Evolutionary conservation across 306 rosid genomes (phyloP).

Genomic region (Dicorynia guianensis): DNA sequence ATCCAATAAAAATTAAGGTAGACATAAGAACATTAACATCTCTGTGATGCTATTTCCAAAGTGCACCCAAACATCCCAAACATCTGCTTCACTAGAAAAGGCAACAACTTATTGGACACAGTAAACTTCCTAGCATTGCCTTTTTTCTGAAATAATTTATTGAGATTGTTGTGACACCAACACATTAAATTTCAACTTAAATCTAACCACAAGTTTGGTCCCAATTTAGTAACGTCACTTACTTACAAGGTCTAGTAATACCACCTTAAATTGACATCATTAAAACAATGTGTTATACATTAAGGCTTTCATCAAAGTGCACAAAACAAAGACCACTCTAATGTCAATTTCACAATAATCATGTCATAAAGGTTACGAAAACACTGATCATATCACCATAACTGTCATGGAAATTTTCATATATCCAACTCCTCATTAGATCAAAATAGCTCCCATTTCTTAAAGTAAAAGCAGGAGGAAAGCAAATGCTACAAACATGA

Average conservation of each 20-base stretch:
- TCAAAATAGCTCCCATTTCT: slow-evolving; percentile 15
- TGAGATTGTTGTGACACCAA: slow-evolving; percentile 26
- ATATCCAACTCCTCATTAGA: slow-evolving; percentile 26
- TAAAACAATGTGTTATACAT: slow-evolving; percentile 1
- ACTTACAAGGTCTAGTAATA: slow-evolving; percentile 11
- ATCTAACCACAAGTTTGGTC: slow-evolving; percentile 20
- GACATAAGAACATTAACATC: slow-evolving; percentile 21
- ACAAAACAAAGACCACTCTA: neutral
- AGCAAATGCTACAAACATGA: slow-evolving; percentile 22
- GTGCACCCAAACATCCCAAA: slow-evolving; percentile 17
- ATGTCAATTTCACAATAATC: neutral
- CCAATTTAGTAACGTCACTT: slow-evolving; percentile 7
- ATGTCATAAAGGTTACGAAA: slow-evolving; percentile 29
- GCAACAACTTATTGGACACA: neutral
- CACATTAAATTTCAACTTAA: neutral
- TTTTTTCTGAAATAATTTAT: slow-evolving; percentile 27
- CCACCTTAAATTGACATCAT: slow-evolving; percentile 7
- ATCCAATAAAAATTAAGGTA: neutral
- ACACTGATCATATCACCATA: slow-evolving; percentile 28
- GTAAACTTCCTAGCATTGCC: slow-evolving; percentile 7
- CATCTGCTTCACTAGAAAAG: slow-evolving; percentile 31
- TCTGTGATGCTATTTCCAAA: slow-evolving; percentile 12
- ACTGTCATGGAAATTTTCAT: slow-evolving; percentile 9
- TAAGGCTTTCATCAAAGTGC: slow-evolving; percentile 19
- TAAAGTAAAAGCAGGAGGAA: slow-evolving; percentile 15